Evolutionary conservation across 352 stramenopile species (phyloP).

Genomic region (Globisporangium apiculatum): DNA sequence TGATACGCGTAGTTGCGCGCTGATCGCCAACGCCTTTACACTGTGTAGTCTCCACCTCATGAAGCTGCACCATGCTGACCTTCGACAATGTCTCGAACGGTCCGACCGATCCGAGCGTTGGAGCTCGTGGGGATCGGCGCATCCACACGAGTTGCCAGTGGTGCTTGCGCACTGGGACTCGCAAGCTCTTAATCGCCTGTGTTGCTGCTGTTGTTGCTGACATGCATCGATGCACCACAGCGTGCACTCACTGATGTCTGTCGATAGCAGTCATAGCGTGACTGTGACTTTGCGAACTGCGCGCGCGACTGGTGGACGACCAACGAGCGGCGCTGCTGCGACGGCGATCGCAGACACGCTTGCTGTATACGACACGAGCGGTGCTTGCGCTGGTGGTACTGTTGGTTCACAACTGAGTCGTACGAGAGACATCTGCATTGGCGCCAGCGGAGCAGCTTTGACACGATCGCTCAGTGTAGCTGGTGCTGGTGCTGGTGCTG

Average conservation of each 20-base stretch:
- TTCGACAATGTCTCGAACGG: too few relatives aligned
- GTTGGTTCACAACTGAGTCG: not conserved
- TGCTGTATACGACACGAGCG: not conserved
- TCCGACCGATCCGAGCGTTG: too few relatives aligned
- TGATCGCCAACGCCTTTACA: too few relatives aligned
- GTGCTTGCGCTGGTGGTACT: not conserved
- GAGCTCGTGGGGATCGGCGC: too few relatives aligned
- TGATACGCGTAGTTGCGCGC: too few relatives aligned
- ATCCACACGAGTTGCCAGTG: too few relatives aligned
- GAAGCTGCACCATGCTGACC: too few relatives aligned
- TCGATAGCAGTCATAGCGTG: slow-evolving; percentile 16
- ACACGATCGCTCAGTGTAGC: not conserved
- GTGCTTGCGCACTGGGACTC: not conserved
- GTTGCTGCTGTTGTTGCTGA: not conserved
- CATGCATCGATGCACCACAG: not conserved
- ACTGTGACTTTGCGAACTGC: slow-evolving; percentile 36
- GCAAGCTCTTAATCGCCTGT: not conserved
- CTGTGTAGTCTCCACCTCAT: too few relatives aligned
- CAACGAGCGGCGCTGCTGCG: not conserved
- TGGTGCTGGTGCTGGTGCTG: not conserved
- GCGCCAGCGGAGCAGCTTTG: not conserved
- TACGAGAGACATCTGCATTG: not conserved
- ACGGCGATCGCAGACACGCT: not conserved
- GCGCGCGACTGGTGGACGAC: slow-evolving; percentile 5
- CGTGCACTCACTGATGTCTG: too few relatives aligned